Base-by-base conservation (phyloP, 768 basidiomycete genomes). In the Phaeolepiota aurea region DNA sequence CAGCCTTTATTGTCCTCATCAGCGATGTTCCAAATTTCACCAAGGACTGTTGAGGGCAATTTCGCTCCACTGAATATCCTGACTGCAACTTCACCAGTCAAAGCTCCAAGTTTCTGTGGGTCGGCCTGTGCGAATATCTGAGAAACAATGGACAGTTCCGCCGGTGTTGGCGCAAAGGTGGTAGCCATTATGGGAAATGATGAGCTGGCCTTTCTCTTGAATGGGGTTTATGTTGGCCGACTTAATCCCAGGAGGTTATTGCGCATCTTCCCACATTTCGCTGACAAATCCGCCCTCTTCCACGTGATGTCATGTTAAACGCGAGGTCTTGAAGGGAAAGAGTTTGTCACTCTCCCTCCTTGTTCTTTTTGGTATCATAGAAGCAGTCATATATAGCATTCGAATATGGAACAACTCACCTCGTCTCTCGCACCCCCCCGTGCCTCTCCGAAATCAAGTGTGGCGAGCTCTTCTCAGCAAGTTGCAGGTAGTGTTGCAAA, bases 1-100 rank as follows among this genome's bases (percentile, higher is more conserved):
- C 82, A 91, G 2, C 96, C 96, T 45, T 87, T 87, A 68, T 97
- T 93, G 21, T 92, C 82, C 41, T 86, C 81, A 67, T 99, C 96
- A 37, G 91, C 82, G 44, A 98, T 65, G 44, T 69, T 76, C 94
- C 96, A 99, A 48, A 99, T 83, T 65, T 96, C 89, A 33, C 93
- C 89, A 46, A 99, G 79, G 23, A 74, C 72, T 13, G 73, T 66
- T 5, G 89, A 81, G 28, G 78, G 64, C 45, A 98, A 76, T 54
- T 86, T 82, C 40, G 93, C 83, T 43, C 87, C 83, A 44, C 77
- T 71, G 53, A 98, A 90, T 44, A 93, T 70, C 56, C 75, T 78
- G 57, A 96, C 82, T 38, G 93, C 96, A 52, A 83, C 79, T 48
- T 94, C 91, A 53, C 93, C 93, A 12, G 88, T 87, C 57, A 94